phyloP scores from a whole-genome alignment of 169 alveolate species.

The Perkinsus marinus region DNA sequence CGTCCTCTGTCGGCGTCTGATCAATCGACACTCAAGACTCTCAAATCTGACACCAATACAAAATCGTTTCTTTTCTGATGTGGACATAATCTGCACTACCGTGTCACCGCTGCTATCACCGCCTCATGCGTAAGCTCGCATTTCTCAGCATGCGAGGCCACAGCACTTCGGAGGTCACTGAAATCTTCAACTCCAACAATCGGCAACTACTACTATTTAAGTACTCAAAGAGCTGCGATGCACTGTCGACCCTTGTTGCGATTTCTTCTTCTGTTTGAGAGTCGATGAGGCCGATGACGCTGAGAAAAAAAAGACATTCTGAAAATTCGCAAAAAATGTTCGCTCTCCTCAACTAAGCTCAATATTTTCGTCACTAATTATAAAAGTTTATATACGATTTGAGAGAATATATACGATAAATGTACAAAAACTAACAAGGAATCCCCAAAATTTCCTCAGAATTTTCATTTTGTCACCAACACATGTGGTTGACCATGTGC shows the following conservation, averaged over 20 bases:
- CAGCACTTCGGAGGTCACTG: not conserved
- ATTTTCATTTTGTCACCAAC: too few species aligned
- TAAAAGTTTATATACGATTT: too few species aligned
- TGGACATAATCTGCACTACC: not conserved
- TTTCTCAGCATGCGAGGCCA: not conserved
- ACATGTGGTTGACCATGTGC: too few species aligned
- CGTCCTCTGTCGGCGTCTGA: not conserved
- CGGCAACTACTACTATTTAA: too few species aligned
- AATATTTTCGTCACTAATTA: too few species aligned
- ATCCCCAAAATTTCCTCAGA: too few species aligned
- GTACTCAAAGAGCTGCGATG: not conserved
- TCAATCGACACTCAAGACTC: not conserved
- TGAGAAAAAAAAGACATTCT: not conserved
- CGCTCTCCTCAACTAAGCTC: too few species aligned
- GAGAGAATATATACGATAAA: too few species aligned
- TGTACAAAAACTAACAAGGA: too few species aligned
- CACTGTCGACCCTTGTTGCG: not conserved
- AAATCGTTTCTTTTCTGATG: not conserved
- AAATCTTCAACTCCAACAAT: not conserved
- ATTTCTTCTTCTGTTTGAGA: not conserved
- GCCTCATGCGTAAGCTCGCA: not conserved
- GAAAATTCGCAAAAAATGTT: too few species aligned
- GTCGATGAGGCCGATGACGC: not conserved
- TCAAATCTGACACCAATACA: not conserved
- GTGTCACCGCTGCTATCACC: not conserved